These are phyloP conservation scores for Parathielavia appendiculata DNA, from an alignment of 495 filamentous ascomycete genomes.

Conservation along the genomic window DNA sequence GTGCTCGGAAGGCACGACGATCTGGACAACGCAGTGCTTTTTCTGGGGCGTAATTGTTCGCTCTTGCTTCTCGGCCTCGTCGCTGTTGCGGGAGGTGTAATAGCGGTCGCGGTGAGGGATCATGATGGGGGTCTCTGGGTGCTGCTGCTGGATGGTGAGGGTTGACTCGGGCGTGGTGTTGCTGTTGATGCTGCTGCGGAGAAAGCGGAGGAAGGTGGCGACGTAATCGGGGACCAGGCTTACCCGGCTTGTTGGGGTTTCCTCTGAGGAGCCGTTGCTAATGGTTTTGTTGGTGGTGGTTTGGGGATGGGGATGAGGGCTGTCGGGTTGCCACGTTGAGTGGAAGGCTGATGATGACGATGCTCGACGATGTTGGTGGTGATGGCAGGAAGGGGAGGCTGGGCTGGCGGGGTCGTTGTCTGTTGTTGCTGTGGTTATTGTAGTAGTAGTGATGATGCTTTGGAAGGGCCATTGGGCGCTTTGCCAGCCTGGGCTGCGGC, in stretches of 20 bases:
- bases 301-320: background rate
- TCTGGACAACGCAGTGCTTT: constrained; percentile 32
- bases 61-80: too few species aligned
- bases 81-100: too few species aligned
- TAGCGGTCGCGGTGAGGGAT: too few species aligned
- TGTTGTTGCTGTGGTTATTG: background rate
- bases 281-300: constrained; percentile 4
- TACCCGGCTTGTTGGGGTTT: constrained; percentile 23
- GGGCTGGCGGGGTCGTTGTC: constrained; percentile 22
- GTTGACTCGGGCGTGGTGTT: background rate
- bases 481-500: constrained; percentile 17
- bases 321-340: background rate
- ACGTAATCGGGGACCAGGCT: constrained; percentile 45
- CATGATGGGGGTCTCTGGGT: background rate
- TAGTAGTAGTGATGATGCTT: constrained; percentile 14
- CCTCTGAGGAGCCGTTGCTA: constrained; percentile 17
- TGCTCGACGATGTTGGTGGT: background rate
- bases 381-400: constrained; percentile 9
- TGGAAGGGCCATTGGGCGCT: constrained; percentile 36
- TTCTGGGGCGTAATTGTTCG: constrained; percentile 34
- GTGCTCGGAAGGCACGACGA: constrained; percentile 7
- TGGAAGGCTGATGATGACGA: background rate
- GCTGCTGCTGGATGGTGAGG: background rate
- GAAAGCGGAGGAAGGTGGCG: constrained; percentile 36
- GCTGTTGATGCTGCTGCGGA: constrained; percentile 29